Base-by-base conservation (phyloP, 441 rosid species). In the Pelargonium cotyledonis region DNA sequence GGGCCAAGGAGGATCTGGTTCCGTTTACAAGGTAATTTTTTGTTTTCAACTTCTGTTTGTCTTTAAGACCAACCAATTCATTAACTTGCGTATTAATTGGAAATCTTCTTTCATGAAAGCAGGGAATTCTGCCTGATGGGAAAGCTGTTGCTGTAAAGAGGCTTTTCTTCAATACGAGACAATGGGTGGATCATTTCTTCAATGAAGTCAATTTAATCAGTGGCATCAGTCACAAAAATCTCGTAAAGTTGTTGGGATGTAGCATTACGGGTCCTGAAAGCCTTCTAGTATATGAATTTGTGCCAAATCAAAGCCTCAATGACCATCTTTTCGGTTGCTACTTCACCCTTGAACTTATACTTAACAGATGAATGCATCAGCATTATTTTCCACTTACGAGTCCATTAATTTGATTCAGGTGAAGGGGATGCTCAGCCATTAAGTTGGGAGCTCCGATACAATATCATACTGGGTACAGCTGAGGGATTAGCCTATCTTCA, bases 121-220 rank as follows among this genome's bases (percentile, higher is more conserved):
- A 88, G 96, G 98, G 98, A 72, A 76, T 73, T 66, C 75, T 92
- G 78, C 76, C 83, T 1, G 88, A 86, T 67, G 91, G 94, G 51
- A 85, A 69, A 57, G 70, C 71, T 38, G 92, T 92, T 18, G 98
- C 97, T 4, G 69, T 92, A 71, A 92, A 92, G 83, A 88, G 95
- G 80, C 85, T 92, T 14, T 84, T 92, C 70, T 88, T 88, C 79
- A 87, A 89, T 70, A 90, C 96, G 29, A 84, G 80, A 38, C 96
- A 88, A 75, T 92, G 98, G 98, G 98, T 88, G 3, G 98, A 92
- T 68, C 91, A 89, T 77, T 92, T 92, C 83, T 92, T 88, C 49
- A 92, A 92, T 71, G 98, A 92, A 82, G 98, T 92, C 57, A 92
- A 85, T 68, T 65, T 92, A 79, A 89, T 89, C 71, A 88, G 93